Base-by-base conservation (phyloP, 305 asterid species). In the Fraxinus latifolia region DNA sequence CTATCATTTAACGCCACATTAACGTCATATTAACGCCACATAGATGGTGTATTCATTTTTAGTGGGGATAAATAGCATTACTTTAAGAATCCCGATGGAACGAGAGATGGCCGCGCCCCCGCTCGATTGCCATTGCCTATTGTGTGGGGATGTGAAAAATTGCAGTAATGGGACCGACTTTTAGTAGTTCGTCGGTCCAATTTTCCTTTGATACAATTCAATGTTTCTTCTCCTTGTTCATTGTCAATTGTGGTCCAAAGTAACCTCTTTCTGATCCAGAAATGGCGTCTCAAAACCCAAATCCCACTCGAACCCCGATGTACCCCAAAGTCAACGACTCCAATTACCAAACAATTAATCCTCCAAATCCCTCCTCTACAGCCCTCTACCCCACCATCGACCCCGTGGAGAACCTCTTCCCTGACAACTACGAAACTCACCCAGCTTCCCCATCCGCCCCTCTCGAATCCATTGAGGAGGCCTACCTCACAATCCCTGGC, bases 341-440 rank as follows among this genome's bases (percentile, higher is more conserved):
- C 4, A 76, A 86, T 81, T 74, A 33, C 44, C 87, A 83, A 74
- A 12, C 85, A 31, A 85, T 90, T 27, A 83, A 76, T 55, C 84
- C 87, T 32, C 83, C 74, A 23, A 25, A 67, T 67, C 17, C 74
- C n/a, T 65, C 93, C 17, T 79, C 91, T 21, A 25, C 91, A 0
- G 77, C 83, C 62, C 86, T 92, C 80, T 93, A 94, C 84, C 98
- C 98, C 80, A 87, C 85, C 79, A 77, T 94, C 82, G 91, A 93
- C 76, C 85, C 88, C 5, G 50, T 77, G 79, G 85, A 88, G 37
- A 88, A 92, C 55, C 90, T 85, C 75, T 87, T 91, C 77, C 91
- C 93, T 79, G 76, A 76, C 72, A 14, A 32, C 65, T 76, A 37
- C 3, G 83, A 14, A 1, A 29, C 62, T 74, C 50, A 82, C 17